Conservation (phyloP, 23 red algal species). For the Pyropia yezoensis region DNA sequence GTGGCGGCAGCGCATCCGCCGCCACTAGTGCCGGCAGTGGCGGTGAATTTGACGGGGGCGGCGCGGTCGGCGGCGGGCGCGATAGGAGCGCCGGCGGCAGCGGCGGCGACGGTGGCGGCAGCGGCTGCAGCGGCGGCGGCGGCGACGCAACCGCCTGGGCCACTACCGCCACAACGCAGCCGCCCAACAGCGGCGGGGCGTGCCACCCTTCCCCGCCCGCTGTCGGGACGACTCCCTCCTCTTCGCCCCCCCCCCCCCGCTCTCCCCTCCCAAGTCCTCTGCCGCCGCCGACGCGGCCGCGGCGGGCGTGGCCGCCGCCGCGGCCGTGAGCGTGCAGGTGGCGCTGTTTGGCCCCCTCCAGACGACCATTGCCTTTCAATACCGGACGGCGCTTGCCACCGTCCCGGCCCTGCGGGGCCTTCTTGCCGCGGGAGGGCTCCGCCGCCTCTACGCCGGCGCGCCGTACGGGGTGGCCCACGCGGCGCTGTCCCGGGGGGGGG, state of each 20-base stretch:
- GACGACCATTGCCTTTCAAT: constrained; percentile 45
- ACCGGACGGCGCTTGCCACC: constrained; percentile 19
- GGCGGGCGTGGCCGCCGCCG: constrained; percentile 41
- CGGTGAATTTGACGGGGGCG: no score
- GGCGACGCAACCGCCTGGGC: neutral
- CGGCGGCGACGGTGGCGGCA: neutral
- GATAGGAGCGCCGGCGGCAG: no score
- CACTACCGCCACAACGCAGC: neutral
- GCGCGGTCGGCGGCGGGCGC: no score
- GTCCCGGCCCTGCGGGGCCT: constrained; percentile 18
- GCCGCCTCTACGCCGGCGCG: constrained; percentile 40
- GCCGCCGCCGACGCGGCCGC: constrained; percentile 21
- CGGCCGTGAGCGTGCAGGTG: constrained; percentile 24
- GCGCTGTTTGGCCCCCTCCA: constrained; percentile 40
- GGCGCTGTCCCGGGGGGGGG: constrained; percentile 37
- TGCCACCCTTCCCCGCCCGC: neutral
- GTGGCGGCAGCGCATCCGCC: no score
- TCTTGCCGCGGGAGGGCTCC: constrained; percentile 32
- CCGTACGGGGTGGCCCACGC: constrained; percentile 24
- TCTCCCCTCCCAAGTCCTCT: neutral
- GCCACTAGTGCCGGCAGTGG: no score
- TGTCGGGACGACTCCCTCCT: neutral
- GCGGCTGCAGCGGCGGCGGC: neutral
- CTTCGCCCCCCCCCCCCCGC: neutral
- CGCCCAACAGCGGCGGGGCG: neutral